Percentiles rank a stretch among this genome's conserved stretches.
These are phyloP conservation scores for Kodamaea alishanica DNA, from an alignment of 1,139 yeast species.

Conservation along the genomic window DNA sequence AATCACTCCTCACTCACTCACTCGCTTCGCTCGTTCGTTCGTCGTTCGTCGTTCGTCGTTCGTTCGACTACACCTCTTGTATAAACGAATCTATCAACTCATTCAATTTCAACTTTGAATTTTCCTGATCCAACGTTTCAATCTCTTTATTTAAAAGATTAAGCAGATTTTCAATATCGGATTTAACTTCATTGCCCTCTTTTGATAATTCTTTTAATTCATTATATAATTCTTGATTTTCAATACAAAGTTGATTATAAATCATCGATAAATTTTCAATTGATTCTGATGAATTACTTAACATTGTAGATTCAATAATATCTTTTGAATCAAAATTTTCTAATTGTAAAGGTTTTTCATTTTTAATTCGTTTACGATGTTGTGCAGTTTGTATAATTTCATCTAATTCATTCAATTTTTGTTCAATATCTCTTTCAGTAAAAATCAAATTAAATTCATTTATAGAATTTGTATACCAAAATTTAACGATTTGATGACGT, in stretches of 20 bases:
- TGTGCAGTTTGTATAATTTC: slow-evolving; percentile 56
- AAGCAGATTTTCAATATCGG: slow-evolving; percentile 23
- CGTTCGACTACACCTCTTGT: too few relatives aligned
- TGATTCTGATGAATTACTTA: slow-evolving; percentile 23
- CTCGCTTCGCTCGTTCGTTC: too few relatives aligned
- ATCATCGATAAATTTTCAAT: slow-evolving; percentile 33
- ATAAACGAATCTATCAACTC: slow-evolving; percentile 17
- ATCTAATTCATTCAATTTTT: slow-evolving; percentile 63
- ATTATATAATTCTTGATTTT: slow-evolving; percentile 30
- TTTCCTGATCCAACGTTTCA: slow-evolving; percentile 24
- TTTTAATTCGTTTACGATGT: slow-evolving; percentile 17
- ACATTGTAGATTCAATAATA: slow-evolving; percentile 32
- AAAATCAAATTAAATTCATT: slow-evolving; percentile 67
- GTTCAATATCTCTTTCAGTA: slow-evolving; percentile 55
- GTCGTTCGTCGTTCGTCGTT: too few relatives aligned
- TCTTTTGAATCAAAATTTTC: slow-evolving; percentile 33
- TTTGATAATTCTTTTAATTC: slow-evolving; percentile 22
- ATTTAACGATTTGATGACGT: slow-evolving; percentile 55
- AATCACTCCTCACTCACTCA: too few relatives aligned
- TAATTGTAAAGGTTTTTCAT: slow-evolving; percentile 26
- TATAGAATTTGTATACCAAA: slow-evolving; percentile 57
- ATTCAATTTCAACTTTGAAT: slow-evolving; percentile 21
- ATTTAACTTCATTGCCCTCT: slow-evolving; percentile 22
- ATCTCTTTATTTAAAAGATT: slow-evolving; percentile 27
- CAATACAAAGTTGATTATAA: slow-evolving; percentile 34